phyloP scores from a whole-genome alignment of 2,329 filamentous ascomycete species.

The Bretziella fagacearum region DNA sequence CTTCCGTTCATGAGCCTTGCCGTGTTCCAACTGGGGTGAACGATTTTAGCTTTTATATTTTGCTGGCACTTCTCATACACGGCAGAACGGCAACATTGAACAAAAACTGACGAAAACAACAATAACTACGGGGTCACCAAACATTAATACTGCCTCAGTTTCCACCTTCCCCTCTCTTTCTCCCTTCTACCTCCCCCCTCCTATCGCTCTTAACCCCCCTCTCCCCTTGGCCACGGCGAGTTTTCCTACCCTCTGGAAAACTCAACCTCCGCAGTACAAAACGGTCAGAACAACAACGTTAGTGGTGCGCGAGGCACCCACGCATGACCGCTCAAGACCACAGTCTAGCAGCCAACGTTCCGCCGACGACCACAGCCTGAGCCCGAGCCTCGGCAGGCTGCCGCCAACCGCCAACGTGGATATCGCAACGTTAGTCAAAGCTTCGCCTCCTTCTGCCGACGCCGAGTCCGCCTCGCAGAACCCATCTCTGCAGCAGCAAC shows the following conservation, averaged over 20 bases:
- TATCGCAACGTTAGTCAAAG: slow-evolving; percentile 77
- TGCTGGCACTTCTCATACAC: background rate
- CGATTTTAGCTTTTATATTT: background rate
- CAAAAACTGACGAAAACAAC: background rate
- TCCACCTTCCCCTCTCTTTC: background rate
- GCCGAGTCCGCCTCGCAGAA: slow-evolving; percentile 16
- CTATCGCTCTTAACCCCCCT: background rate
- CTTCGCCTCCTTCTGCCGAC: slow-evolving; percentile 23
- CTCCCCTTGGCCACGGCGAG: background rate
- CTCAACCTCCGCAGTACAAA: background rate
- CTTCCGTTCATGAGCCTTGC: background rate
- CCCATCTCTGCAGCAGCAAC: slow-evolving; percentile 18
- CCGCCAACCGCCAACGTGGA: slow-evolving; percentile 59
- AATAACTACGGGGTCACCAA: background rate
- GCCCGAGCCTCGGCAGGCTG: background rate
- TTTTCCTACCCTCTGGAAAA: slow-evolving; percentile 6
- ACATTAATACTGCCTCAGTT: background rate
- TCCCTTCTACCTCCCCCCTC: background rate
- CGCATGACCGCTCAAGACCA: slow-evolving; percentile 8
- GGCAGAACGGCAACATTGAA: background rate
- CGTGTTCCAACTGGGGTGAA: background rate
- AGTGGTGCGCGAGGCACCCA: slow-evolving; percentile 14
- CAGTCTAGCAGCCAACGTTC: slow-evolving; percentile 1
- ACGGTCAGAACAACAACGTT: slow-evolving; percentile 10
- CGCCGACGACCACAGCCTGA: slow-evolving; percentile 2